These are phyloP conservation scores for Huntiella moniliformis DNA, from an alignment of 2,329 filamentous ascomycete species.

Conservation along the genomic window DNA sequence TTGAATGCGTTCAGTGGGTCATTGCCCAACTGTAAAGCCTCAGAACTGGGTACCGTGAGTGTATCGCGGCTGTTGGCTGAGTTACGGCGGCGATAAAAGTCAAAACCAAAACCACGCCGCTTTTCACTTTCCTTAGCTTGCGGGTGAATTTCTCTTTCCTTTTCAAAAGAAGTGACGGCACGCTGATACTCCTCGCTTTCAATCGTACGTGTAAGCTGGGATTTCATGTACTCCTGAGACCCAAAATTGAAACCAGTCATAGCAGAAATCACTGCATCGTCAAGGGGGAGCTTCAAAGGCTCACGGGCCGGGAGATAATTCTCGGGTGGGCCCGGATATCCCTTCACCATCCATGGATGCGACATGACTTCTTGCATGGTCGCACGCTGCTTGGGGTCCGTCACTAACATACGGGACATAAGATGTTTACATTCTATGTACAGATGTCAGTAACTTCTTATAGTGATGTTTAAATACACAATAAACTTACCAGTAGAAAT, in stretches of 20 bases:
- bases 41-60: conserved; percentile 62
- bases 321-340: conserved; percentile 69
- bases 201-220: conserved; percentile 67
- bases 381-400: conserved; percentile 72
- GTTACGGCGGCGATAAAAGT: conserved; percentile 90
- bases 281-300: conserved; percentile 67
- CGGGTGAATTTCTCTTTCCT: conserved; percentile 42
- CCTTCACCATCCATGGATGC: conserved; percentile 92
- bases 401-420: conserved; percentile 88
- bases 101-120: conserved; percentile 70
- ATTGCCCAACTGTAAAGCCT: conserved; percentile 61
- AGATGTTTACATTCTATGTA: conserved; percentile 72
- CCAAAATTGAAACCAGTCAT: conserved; percentile 99
- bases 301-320: conserved; percentile 74
- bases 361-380: conserved; percentile 81
- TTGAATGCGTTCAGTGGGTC: conserved; percentile 90
- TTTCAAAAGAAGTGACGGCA: conserved; percentile 52
- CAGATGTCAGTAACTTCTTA: conserved; percentile 1
- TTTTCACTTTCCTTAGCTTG: conserved; percentile 53
- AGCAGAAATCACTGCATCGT: conserved; percentile 64
- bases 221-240: conserved; percentile 60
- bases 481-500: conserved; percentile 64
- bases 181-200: conserved; percentile 88
- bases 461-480: neutral
- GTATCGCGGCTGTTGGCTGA: conserved; percentile 81